phyloP scores from a whole-genome alignment of 2,329 filamentous ascomycete species.

The Phialocephala subalpina region DNA sequence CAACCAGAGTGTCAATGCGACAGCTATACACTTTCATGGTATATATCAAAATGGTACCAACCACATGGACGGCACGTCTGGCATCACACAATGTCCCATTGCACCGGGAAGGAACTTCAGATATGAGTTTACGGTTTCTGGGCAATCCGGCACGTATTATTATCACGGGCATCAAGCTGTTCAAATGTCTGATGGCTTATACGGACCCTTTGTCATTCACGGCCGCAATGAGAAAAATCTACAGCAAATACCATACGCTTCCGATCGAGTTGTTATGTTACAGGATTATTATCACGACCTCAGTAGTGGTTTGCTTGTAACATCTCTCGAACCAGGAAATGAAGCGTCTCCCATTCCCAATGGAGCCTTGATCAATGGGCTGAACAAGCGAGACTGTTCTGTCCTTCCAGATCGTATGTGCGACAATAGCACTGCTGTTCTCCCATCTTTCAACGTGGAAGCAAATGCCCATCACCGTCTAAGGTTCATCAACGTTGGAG shows the following conservation, averaged over 20 bases:
- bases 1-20: constrained; percentile 69
- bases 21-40: constrained; percentile 80
- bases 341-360: constrained; percentile 55
- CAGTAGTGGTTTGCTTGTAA: constrained; percentile 50
- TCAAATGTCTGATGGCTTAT: constrained; percentile 73
- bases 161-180: constrained; percentile 74
- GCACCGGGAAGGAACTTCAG: constrained; percentile 67
- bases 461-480: constrained; percentile 68
- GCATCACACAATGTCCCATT: constrained; percentile 69
- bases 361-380: constrained; percentile 54
- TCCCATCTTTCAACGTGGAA: constrained; percentile 55
- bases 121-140: constrained; percentile 71
- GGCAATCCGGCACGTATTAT: constrained; percentile 58
- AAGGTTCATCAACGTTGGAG: constrained; percentile 74
- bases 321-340: constrained; percentile 50
- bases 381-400: constrained; percentile 51
- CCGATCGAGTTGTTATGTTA: constrained; percentile 71
- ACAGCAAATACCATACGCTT: constrained; percentile 59
- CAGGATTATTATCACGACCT: constrained; percentile 77
- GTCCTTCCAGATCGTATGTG: constrained; percentile 47
- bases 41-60: constrained; percentile 80
- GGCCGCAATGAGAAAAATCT: constrained; percentile 60
- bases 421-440: constrained; percentile 48
- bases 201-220: constrained; percentile 73
- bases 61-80: constrained; percentile 76